Base-by-base conservation (phyloP, 306 rosid species). In the Prosopis cineraria region DNA sequence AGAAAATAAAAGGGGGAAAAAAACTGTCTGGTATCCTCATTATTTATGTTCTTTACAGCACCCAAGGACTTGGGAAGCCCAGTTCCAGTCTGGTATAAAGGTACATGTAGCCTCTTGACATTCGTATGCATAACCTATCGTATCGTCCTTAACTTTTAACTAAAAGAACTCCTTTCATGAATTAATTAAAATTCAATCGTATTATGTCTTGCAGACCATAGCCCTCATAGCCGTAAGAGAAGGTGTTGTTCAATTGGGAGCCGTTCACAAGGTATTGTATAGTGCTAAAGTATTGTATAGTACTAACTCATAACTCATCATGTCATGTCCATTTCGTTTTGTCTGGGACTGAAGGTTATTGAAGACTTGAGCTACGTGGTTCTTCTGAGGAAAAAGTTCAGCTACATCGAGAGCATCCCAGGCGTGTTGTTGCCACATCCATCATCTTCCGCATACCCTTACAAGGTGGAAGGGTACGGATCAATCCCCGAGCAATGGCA, bases 51-150 rank as follows among this genome's bases (percentile, higher is more conserved):
- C 60, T 58, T 83, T 81, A 30, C 93, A 96, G 99, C 97, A 93
- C 76, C 99, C 99, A 82, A 82, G 99, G 82, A 96, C 99, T 56
- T 96, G 99, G 99, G 99, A 96, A 87, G 98, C 99, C 40, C 99
- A 96, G 89, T 96, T 96, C 82, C 91, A 93, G 86, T 96, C 98
- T 74, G 99, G 99, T 78, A 93, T 96, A 80, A 93, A 96, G 99
- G n/a, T n/a, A n/a, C n/a, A n/a, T n/a, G n/a, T 43, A 59, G 6
- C 44, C 44, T 94, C 89, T 70, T 41, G 60, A 25, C 7, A 34
- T 44, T 75, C 27, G 73, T 11, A 53, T 36, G n/a, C 47, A 67
- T 13, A 58, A 22, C n/a, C n/a, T n/a, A n/a, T n/a, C 8, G 1
- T 22, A 55, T 3, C 58, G 6, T 25, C 60, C 8, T n/a, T 53